phyloP scores from a whole-genome alignment of 2,329 filamentous ascomycete genomes.

The Fusarium anthophilum region DNA sequence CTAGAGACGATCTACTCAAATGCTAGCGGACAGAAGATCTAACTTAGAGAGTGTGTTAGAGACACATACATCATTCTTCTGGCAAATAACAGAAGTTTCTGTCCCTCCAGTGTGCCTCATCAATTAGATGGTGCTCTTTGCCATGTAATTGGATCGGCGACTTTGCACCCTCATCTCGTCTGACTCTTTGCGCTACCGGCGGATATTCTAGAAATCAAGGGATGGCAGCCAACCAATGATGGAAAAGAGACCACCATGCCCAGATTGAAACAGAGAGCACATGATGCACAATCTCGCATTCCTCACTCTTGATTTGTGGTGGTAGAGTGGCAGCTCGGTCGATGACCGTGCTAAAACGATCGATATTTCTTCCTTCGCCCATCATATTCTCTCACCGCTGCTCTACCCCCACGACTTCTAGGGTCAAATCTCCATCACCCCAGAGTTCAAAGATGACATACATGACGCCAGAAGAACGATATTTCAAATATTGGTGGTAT shows the following conservation, averaged over 20 bases:
- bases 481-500: slow-evolving; percentile 2
- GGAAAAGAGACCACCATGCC: slow-evolving; percentile 18
- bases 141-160: slow-evolving; percentile 26
- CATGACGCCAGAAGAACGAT: slow-evolving; percentile 10
- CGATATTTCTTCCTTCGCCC: slow-evolving; percentile 29
- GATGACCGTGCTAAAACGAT: slow-evolving; percentile 31
- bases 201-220: slow-evolving; percentile 48
- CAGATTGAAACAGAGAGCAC: slow-evolving; percentile 37
- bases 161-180: slow-evolving; percentile 34
- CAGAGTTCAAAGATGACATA: slow-evolving; percentile 33
- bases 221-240: slow-evolving; percentile 39
- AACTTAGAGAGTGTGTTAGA: slow-evolving; percentile 32
- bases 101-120: slow-evolving; percentile 28
- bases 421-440: slow-evolving; percentile 8
- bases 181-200: slow-evolving; percentile 45
- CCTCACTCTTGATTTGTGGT: slow-evolving; percentile 27
- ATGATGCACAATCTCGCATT: slow-evolving; percentile 40
- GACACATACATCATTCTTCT: slow-evolving; percentile 16
- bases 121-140: slow-evolving; percentile 25
- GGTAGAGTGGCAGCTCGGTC: slow-evolving; percentile 30
- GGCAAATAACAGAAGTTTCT: slow-evolving; percentile 32
- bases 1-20: slow-evolving; percentile 29
- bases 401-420: slow-evolving; percentile 28
- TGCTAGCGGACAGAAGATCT: slow-evolving; percentile 30
- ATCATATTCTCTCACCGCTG: slow-evolving; percentile 40